Evolutionary conservation across 768 basidiomycete genomes (phyloP).

Genomic region (Lactifluus hygrophoroides): DNA sequence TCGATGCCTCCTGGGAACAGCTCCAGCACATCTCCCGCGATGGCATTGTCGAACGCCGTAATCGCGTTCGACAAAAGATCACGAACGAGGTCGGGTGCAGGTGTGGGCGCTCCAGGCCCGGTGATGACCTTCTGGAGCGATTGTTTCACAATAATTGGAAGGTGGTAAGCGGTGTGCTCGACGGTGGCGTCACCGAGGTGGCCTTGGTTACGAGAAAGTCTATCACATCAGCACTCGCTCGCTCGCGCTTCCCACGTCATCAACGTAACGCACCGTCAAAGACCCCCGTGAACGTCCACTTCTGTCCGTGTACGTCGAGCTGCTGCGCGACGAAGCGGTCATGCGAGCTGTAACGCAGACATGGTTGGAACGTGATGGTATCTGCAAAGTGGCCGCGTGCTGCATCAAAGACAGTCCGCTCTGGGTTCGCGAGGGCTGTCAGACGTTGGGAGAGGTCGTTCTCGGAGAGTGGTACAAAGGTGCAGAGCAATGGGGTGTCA

Average conservation of each 20-base stretch:
- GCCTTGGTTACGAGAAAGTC: slow-evolving; percentile 26
- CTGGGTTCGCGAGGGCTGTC: slow-evolving; percentile 9
- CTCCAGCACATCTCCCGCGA: slow-evolving; percentile 37
- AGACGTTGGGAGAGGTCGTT: slow-evolving; percentile 12
- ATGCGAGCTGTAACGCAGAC: slow-evolving; percentile 31
- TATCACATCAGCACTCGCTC: not conserved
- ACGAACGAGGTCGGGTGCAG: slow-evolving; percentile 30
- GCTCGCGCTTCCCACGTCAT: not conserved
- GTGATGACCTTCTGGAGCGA: slow-evolving; percentile 31
- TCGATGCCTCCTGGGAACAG: slow-evolving; percentile 47
- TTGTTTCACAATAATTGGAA: slow-evolving; percentile 34
- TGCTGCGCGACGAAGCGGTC: slow-evolving; percentile 35
- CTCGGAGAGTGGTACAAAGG: slow-evolving; percentile 17
- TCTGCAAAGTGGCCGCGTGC: slow-evolving; percentile 28
- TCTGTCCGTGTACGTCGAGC: slow-evolving; percentile 32
- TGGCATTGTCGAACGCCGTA: slow-evolving; percentile 34
- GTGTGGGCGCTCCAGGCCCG: slow-evolving; percentile 17
- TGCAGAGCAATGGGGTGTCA: slow-evolving; percentile 13
- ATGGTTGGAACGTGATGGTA: slow-evolving; percentile 38
- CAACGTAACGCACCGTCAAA: slow-evolving; percentile 34
- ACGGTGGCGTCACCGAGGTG: slow-evolving; percentile 44
- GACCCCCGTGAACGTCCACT: slow-evolving; percentile 38
- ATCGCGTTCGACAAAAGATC: slow-evolving; percentile 32
- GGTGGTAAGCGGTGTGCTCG: slow-evolving; percentile 33
- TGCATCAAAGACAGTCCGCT: slow-evolving; percentile 15